A percentile compares a stretch with the other conserved stretches of the same genome.
These are phyloP conservation scores for Pilaira anomala DNA, from an alignment of 192 early-diverging fungal genomes.

Conservation along the genomic window DNA sequence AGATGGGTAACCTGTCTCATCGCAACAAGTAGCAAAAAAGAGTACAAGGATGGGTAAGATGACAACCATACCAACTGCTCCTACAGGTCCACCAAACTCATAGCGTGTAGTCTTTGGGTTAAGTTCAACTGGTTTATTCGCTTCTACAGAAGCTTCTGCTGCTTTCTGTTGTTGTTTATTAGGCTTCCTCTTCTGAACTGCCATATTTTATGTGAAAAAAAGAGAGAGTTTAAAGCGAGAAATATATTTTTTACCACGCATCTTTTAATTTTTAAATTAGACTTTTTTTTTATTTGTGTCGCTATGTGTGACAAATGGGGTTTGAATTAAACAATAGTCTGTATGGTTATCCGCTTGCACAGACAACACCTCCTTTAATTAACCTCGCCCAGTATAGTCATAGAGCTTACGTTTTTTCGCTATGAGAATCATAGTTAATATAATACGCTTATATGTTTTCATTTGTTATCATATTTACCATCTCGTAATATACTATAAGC, in stretches of 20 bases:
- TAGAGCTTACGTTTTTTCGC: slow-evolving; percentile 28
- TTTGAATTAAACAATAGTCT: too few species aligned
- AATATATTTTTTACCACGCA: neutral
- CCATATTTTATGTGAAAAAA: neutral
- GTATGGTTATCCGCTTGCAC: too few species aligned
- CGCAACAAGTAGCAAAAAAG: slow-evolving; percentile 42
- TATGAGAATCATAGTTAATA: slow-evolving; percentile 16
- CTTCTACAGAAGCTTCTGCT: neutral
- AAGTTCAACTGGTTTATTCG: slow-evolving; percentile 25
- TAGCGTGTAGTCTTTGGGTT: slow-evolving; percentile 67
- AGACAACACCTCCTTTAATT: too few species aligned
- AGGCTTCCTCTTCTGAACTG: neutral
- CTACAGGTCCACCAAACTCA: slow-evolving; percentile 75
- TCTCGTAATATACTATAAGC: slow-evolving; percentile 53
- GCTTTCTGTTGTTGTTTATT: neutral
- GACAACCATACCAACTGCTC: slow-evolving; percentile 52
- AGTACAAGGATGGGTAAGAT: slow-evolving; percentile 39
- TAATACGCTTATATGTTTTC: neutral
- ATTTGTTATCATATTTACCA: slow-evolving; percentile 26
- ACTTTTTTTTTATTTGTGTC: too few species aligned
- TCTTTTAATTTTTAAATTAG: neutral
- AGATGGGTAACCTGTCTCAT: slow-evolving; percentile 54
- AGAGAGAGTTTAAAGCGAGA: neutral
- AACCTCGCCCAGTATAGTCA: slow-evolving; percentile 26
- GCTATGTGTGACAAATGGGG: too few species aligned